Base-by-base conservation (phyloP, 164 flowering plant genomes). In the Kingdonia uniflora region DNA sequence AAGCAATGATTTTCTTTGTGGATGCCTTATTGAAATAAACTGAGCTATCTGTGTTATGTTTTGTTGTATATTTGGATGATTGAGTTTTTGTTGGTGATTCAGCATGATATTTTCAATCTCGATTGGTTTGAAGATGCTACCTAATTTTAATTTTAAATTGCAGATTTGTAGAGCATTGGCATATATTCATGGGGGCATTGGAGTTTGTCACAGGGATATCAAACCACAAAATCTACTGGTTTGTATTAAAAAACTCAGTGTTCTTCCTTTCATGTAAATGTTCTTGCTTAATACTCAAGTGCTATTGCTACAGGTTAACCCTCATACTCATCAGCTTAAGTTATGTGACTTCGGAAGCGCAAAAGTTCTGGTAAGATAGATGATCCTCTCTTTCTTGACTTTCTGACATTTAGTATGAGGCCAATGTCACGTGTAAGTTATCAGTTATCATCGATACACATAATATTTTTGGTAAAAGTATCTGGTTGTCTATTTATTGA, bases 331-430 rank as follows among this genome's bases (percentile, higher is more conserved):
- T 61, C 94, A 87, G 69, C 78, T 85, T 55, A 87, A 87, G 68
- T 57, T 84, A 21, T 85, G 96, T 56, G 96, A 87, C 46, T 84
- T 87, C 72, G 96, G 96, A 49, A 84, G 94, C 73, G 96, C 96
- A 53, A 87, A 87, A 82, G 92, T 84, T 51, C 67, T 87, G 78
- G 96, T 87, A 75, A 19, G 60, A 25, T 20, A 17, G 44, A 12
- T 49, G 25, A 11, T 43, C 33, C 15, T 47, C n/a, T 6, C 7
- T 55, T 13, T 12, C 2, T 14, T 29, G 23, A 33, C 15, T 19
- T 45, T 16, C 41, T 40, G 1, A 6, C 19, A n/a, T 49, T 14
- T 14, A 7, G 14, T 56, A 14, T 16, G 11, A 23, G n/a, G n/a
- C n/a, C 23, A 25, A 14, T 43, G 20, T 12, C 5, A 20, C 5